Base-by-base conservation (phyloP, 108 stramenopile species). In the Cyclotella sp. region DNA sequence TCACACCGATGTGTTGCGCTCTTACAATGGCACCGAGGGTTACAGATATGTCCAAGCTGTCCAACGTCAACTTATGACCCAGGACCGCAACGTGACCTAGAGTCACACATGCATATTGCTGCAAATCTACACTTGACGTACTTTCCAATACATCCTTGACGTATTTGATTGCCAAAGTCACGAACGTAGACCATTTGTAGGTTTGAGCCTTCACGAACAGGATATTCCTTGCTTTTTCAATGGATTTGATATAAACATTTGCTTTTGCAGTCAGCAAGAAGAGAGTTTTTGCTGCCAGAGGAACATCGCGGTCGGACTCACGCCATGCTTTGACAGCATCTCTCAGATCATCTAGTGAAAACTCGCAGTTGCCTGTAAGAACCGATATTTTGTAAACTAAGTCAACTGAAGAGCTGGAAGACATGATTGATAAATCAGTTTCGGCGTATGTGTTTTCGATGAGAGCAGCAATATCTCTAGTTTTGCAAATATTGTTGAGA, bases 281-380 rank as follows among this genome's bases (percentile, higher is more conserved):
- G n/a, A 73, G 49, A 42, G 34, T 49, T 46, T 73, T 63, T 43
- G 72, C 72, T 39, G 72, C 72, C 19, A 73, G 28, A 24, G 24
- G 11, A 14, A 26, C 13, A 30, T 63, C 62, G 39, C 54, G n/a
- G 21, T 44, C 40, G 1, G 47, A 62, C 6, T 63, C 8, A 13
- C 24, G 19, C n/a, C 43, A 43, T 15, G 34, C 28, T 3, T 62
- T 21, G 0, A 73, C 27, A 16, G 55, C 40, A 28, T 14, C 51
- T 49, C 63, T 29, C 18, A 47, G 30, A n/a, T 63, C 29, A 24
- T 51, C 72, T 12, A 63, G 42, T 10, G 72, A 16, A 40, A 73
- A 40, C 9, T 29, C 26, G 9, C 0, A 0, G 21, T 18, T 24
- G 0, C 43, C 34, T 5, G 45, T 44, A 16, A 72, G 55, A 3